A percentile compares a stretch with the other conserved stretches of the same genome.
phyloP scores from a whole-genome alignment of 768 basidiomycete species.

The Vararia minispora region DNA sequence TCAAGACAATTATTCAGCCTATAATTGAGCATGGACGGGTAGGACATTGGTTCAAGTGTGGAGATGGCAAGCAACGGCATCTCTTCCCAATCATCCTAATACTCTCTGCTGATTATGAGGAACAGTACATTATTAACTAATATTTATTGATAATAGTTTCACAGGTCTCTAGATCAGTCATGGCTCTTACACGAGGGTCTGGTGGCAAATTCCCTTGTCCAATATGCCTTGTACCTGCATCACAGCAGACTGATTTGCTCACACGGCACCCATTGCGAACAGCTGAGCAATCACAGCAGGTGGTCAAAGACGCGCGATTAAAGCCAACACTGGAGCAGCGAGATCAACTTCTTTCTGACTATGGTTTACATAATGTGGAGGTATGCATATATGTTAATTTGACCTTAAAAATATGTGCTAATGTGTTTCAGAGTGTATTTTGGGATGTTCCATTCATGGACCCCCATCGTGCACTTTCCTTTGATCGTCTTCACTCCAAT shows the following conservation, averaged over 20 bases:
- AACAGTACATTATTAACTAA: slow-evolving; percentile 12
- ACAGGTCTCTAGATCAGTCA: slow-evolving; percentile 9
- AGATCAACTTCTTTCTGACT: slow-evolving; percentile 12
- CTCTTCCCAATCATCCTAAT: slow-evolving; percentile 4
- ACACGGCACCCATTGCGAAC: slow-evolving; percentile 13
- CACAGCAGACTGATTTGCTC: not conserved
- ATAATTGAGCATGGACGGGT: not conserved
- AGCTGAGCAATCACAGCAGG: slow-evolving; percentile 7
- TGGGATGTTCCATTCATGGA: slow-evolving; percentile 26
- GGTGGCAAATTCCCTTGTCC: slow-evolving; percentile 12
- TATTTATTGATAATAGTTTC: not conserved
- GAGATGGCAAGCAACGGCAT: not conserved
- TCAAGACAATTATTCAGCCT: slow-evolving; percentile 16
- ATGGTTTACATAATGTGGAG: slow-evolving; percentile 14
- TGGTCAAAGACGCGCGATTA: slow-evolving; percentile 11
- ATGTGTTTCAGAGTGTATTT: slow-evolving; percentile 28
- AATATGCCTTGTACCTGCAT: slow-evolving; percentile 9
- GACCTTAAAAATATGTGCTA: not conserved
- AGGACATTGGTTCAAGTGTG: not conserved
- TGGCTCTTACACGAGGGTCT: slow-evolving; percentile 12
- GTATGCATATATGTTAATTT: slow-evolving; percentile 9
- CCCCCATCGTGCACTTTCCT: slow-evolving; percentile 23
- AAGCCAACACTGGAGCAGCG: not conserved
- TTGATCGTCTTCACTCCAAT: slow-evolving; percentile 28
- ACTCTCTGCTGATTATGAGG: slow-evolving; percentile 10